A percentile compares a stretch with the other conserved stretches of the same genome.
Conservation (phyloP, 139 green algal species). For the Coelastrella sp. region DNA sequence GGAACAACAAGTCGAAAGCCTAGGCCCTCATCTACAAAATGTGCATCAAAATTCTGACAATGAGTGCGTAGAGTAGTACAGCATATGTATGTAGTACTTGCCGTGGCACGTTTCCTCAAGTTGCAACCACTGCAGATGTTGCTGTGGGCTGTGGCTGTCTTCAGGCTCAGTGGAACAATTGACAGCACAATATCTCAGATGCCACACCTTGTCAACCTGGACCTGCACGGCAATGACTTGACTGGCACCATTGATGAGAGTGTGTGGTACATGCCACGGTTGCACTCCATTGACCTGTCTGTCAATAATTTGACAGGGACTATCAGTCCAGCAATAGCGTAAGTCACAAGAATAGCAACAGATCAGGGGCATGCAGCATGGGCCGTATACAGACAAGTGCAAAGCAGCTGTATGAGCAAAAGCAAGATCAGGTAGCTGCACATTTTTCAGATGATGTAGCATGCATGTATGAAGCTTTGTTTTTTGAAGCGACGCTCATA, state of each 20-base stretch:
- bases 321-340: not conserved
- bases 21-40: too few relatives aligned
- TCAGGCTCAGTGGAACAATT: not conserved
- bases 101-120: not conserved
- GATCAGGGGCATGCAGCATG: not conserved
- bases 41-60: too few relatives aligned
- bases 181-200: not conserved
- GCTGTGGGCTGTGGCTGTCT: not conserved
- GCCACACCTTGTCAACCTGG: not conserved
- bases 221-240: not conserved
- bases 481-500: too few relatives aligned
- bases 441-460: too few relatives aligned
- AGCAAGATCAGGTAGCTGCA: too few relatives aligned
- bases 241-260: slow-evolving; percentile 28
- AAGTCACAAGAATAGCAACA: not conserved
- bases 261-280: slow-evolving; percentile 30
- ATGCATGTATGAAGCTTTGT: too few relatives aligned
- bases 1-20: too few relatives aligned
- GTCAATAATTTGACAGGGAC: slow-evolving; percentile 26
- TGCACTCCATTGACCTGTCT: not conserved
- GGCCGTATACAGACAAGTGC: not conserved
- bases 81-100: not conserved
- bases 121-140: too few relatives aligned
- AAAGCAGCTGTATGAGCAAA: not conserved
- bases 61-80: too few relatives aligned